Evolutionary conservation across 192 early-diverging fungal genomes (phyloP), one percentile per base, ranked within the genome.

Genomic region (Linnemannia zychae): DNA sequence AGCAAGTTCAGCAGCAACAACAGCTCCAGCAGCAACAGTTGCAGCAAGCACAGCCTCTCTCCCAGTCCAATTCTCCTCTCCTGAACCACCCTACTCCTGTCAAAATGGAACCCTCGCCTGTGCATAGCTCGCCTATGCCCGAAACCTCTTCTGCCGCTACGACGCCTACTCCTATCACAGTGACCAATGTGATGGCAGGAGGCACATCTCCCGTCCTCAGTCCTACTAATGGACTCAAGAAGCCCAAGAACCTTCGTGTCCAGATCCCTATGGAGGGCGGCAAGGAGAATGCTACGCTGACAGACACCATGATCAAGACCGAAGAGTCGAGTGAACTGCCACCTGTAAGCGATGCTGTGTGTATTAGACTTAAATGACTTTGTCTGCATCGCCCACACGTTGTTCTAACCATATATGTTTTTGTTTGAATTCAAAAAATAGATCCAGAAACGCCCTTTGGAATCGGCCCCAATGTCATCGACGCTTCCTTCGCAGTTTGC

Each of bases 391-490:
- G 11, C 12, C 15, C 13, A 1, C 47, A 38, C 22, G 22, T 77
- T 46, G 1, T 50, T 7, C 17, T 46, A 49, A 9, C 67, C 74
- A 66, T 53, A 31, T 28, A 31, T 50, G 48, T 44, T 72, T 20
- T 12, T 63, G 12, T 0, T 57, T n/a, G n/a, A 77, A 37, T 28
- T 67, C 1, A 46, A 37, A 78, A 79, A n/a, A 78, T 78, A 85
- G 83, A 85, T 85, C 48, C 83, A 85, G 60, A 85, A 85, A 20
- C 77, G 83, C 33, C 83, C 83, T 3, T 37, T 85, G 5, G 94
- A 95, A 66, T 87, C 93, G 0, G 94, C 92, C 0, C 93, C 93
- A 7, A 90, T 94, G 70, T 95, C 95, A 7, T 94, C 94, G 15
- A 89, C 94, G 72, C 68, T 81, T 36, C 91, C 94, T 20, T 91